Percentiles rank a stretch among this genome's conserved stretches.
phyloP scores from a whole-genome alignment of 192 early-diverging fungal species.

The Linderina pennispora region DNA sequence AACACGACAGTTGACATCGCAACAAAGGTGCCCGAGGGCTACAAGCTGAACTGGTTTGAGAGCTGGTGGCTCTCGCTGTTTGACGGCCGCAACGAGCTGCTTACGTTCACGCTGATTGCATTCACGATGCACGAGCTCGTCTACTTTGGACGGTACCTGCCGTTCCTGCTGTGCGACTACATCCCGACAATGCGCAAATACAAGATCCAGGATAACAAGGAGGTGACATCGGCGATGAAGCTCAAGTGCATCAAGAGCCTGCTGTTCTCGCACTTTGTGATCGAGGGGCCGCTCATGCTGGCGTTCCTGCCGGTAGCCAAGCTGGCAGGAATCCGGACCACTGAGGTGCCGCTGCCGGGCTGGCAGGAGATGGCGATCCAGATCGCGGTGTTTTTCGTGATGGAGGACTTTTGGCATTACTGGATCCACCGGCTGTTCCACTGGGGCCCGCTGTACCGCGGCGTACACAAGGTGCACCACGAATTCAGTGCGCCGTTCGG shows the following conservation, averaged over 20 bases:
- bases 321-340: slow-evolving; percentile 78
- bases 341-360: slow-evolving; percentile 76
- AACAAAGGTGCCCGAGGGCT: slow-evolving; percentile 25
- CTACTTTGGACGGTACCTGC: slow-evolving; percentile 89
- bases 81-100: slow-evolving; percentile 60
- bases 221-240: slow-evolving; percentile 56
- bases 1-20: slow-evolving; percentile 27
- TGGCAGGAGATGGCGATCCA: slow-evolving; percentile 61
- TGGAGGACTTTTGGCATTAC: slow-evolving; percentile 93
- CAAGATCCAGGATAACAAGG: slow-evolving; percentile 77
- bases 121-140: slow-evolving; percentile 88
- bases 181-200: slow-evolving; percentile 83
- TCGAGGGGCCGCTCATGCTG: slow-evolving; percentile 86
- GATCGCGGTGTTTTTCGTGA: slow-evolving; percentile 69
- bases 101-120: slow-evolving; percentile 66
- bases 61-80: slow-evolving; percentile 59
- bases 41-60: slow-evolving; percentile 46
- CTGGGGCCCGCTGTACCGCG: slow-evolving; percentile 79
- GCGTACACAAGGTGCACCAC: slow-evolving; percentile 94
- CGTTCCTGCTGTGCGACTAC: slow-evolving; percentile 76
- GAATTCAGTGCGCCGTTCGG: slow-evolving; percentile 88
- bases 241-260: slow-evolving; percentile 72
- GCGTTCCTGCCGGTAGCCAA: slow-evolving; percentile 78
- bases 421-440: slow-evolving; percentile 85
- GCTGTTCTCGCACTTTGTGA: slow-evolving; percentile 67